These are phyloP conservation scores for Rostrohypoxylon terebratum DNA, from an alignment of 495 filamentous ascomycete genomes.

Conservation along the genomic window DNA sequence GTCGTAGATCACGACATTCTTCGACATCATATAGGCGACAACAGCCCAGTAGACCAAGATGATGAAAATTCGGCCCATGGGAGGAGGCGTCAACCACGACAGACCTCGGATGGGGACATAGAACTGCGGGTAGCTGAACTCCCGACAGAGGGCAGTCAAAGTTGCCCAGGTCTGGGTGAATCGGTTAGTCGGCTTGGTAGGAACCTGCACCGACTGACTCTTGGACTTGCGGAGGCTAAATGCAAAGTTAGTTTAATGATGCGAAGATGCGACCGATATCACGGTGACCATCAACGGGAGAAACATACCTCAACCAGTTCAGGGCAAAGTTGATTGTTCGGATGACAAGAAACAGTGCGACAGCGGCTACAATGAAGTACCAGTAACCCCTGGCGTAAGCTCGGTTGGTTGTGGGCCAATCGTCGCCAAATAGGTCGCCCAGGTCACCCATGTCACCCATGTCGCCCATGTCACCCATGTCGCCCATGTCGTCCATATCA, in stretches of 20 bases:
- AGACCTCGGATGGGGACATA: conserved; percentile 63
- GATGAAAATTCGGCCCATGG: conserved; percentile 66
- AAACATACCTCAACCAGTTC: conserved; percentile 49
- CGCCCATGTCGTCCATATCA: conserved; percentile 44
- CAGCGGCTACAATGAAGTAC: conserved; percentile 61
- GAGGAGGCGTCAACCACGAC: conserved; percentile 65
- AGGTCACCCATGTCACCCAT: conserved; percentile 55
- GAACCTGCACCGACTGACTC: conserved; percentile 58
- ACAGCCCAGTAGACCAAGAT: conserved; percentile 67
- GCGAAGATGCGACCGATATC: background rate
- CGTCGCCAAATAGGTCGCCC: background rate
- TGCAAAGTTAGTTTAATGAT: conserved; percentile 19
- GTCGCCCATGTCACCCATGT: conserved; percentile 43
- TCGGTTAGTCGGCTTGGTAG: conserved; percentile 72
- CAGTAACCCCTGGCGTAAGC: conserved; percentile 60
- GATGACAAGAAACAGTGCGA: conserved; percentile 52
- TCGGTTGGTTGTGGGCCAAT: conserved; percentile 48
- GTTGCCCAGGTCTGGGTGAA: conserved; percentile 72
- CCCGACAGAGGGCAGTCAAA: conserved; percentile 72
- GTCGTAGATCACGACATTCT: conserved; percentile 57
- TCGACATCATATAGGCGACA: conserved; percentile 68
- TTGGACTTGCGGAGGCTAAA: conserved; percentile 55
- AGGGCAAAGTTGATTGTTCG: conserved; percentile 56
- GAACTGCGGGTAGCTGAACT: conserved; percentile 72
- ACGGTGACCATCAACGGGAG: conserved; percentile 1